Evolutionary conservation across 1,284 basidiomycete species (phyloP).

Genomic region (Mycena citricolor): DNA sequence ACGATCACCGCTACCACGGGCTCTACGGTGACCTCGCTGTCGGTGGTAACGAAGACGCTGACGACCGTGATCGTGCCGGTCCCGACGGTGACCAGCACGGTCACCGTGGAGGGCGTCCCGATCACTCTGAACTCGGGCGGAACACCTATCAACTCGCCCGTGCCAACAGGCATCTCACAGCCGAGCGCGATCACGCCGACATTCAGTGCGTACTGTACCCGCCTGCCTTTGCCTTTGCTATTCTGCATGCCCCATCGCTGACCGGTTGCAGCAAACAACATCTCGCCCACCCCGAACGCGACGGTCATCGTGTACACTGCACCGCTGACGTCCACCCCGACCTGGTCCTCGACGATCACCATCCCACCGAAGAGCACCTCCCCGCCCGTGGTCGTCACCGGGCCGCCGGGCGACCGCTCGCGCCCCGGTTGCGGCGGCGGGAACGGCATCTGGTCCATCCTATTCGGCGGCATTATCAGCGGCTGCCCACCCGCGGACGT

Average conservation of each 20-base stretch:
- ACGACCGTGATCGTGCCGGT: slow-evolving; percentile 13
- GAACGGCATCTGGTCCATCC: slow-evolving; percentile 11
- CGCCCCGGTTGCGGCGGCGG: slow-evolving; percentile 6
- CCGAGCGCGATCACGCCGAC: slow-evolving; percentile 13
- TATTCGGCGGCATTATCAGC: slow-evolving; percentile 13
- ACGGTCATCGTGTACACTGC: slow-evolving; percentile 14
- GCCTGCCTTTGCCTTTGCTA: background rate
- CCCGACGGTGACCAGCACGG: slow-evolving; percentile 9
- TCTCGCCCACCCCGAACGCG: slow-evolving; percentile 9
- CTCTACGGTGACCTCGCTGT: slow-evolving; percentile 10
- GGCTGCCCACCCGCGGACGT: slow-evolving; percentile 13
- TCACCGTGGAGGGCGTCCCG: slow-evolving; percentile 7
- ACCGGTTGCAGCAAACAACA: slow-evolving; percentile 3
- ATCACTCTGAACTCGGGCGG: slow-evolving; percentile 15
- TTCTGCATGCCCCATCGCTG: background rate
- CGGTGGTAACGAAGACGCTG: slow-evolving; percentile 8
- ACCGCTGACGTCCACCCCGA: slow-evolving; percentile 14
- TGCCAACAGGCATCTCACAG: slow-evolving; percentile 13
- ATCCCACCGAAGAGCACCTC: slow-evolving; percentile 13
- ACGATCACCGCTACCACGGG: slow-evolving; percentile 3
- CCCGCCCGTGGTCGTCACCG: slow-evolving; percentile 6
- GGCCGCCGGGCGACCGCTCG: slow-evolving; percentile 15
- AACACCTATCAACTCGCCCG: slow-evolving; percentile 15
- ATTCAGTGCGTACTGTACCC: slow-evolving; percentile 11
- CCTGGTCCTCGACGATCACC: slow-evolving; percentile 11